Percentiles rank a stretch among this genome's conserved stretches.
Conservation (phyloP, 768 basidiomycete species). For the Exsudoporus frostii region DNA sequence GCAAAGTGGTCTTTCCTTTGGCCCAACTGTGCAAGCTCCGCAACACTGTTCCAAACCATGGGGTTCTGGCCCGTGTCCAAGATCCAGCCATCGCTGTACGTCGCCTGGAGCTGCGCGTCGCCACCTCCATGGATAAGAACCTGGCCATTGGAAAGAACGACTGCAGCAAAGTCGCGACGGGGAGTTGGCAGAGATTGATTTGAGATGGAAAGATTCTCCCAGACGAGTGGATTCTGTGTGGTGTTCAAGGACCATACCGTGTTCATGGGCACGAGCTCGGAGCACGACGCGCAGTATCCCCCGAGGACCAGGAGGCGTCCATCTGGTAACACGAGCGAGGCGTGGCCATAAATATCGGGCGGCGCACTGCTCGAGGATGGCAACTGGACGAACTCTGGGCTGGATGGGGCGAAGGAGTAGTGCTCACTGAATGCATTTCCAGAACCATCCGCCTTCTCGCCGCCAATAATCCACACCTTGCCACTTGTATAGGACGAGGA, state of each 20-base stretch:
- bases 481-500: constrained; percentile 52
- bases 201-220: constrained; percentile 46
- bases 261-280: constrained; percentile 50
- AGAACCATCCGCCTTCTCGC: constrained; percentile 80
- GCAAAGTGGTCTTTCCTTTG: constrained; percentile 74
- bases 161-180: constrained; percentile 63
- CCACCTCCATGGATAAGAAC: constrained; percentile 80
- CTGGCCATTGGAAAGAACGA: constrained; percentile 46
- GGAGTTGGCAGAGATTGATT: constrained; percentile 46
- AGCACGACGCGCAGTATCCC: constrained; percentile 54
- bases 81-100: constrained; percentile 68
- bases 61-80: constrained; percentile 55
- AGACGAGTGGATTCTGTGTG: constrained; percentile 40
- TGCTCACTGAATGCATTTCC: constrained; percentile 57
- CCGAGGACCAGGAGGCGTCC: constrained; percentile 74
- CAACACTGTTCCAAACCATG: constrained; percentile 56
- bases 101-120: constrained; percentile 50
- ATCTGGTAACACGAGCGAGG: constrained; percentile 63
- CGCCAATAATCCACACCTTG: constrained; percentile 70
- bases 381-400: constrained; percentile 51
- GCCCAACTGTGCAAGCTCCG: constrained; percentile 55
- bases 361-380: constrained; percentile 53
- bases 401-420: constrained; percentile 55
- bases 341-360: constrained; percentile 69
- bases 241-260: constrained; percentile 66